Evolutionary conservation across 305 asterid genomes (phyloP), one percentile per base, ranked within the genome.

Genomic region (Solanum aculeatissimum): DNA sequence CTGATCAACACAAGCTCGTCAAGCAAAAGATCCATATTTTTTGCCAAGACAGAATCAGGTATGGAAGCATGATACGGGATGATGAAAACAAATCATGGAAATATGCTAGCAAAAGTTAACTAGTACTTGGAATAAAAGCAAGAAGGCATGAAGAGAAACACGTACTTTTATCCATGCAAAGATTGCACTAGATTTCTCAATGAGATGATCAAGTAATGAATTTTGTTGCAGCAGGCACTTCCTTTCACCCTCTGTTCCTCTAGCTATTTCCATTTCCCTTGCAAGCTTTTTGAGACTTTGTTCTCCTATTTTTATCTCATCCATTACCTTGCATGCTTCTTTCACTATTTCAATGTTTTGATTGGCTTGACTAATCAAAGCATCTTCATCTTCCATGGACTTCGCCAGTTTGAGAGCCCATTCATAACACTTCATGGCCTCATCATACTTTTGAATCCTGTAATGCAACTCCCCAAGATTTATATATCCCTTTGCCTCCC

Each of bases 401-500:
- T 91, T 95, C 60, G 98, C 99, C 89, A 93, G 89, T 23, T 90
- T 89, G 68, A 90, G 92, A 4, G 99, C 98, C 90, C 94, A 93
- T 83, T 89, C 90, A 88, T 97, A 97, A 85, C 94, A 93, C 83
- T 89, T 87, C 83, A 91, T 88, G 83, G 99, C 99, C 87, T 94
- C 98, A 5, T 85, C 72, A 83, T 95, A 97, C 71, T 84, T 93
- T 87, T 92, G 96, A 85, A 85, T 91, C 87, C 93, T 94, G 89
- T 93, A 91, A 83, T 85, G 88, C 92, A 94, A 89, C 92, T 94
- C 99, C 58, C 98, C 99, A 63, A 92, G 98, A 88, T 94, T 97
- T 68, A 97, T 84, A 85, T 88, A 95, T 72, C 99, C 99, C 88
- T 97, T 95, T 21, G 99, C 99, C 90, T 97, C 98, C 85, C 99